Conservation (phyloP, 129 eudicot genomes). For the Scalesia atractyloides region DNA sequence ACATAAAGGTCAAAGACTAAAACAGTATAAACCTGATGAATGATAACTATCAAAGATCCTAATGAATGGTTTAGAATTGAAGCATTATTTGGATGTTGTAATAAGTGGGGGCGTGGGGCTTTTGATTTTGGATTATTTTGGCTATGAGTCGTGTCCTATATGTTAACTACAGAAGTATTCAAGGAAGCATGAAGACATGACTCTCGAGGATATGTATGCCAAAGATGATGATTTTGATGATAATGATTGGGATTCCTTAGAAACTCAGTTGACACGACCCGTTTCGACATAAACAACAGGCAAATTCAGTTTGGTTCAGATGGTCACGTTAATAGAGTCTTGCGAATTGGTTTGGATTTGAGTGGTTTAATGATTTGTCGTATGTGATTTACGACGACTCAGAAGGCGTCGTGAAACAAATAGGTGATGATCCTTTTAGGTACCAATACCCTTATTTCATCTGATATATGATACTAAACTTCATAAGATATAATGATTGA, state of each 20-base stretch:
- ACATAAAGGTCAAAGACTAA: constrained; percentile 8
- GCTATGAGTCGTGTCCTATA: constrained; percentile 3
- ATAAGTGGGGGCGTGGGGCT: constrained; percentile 15
- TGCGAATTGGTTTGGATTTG: constrained; percentile 65
- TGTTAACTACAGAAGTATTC: constrained; percentile 52
- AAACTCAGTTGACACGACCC: constrained; percentile 25
- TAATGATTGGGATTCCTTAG: constrained; percentile 87
- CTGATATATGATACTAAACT: background rate
- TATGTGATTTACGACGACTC: constrained; percentile 58
- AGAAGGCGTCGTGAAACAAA: constrained; percentile 52
- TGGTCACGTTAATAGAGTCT: background rate
- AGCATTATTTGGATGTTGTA: constrained; percentile 19
- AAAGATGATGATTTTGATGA: constrained; percentile 64
- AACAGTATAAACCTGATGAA: constrained; percentile 5
- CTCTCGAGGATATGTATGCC: constrained; percentile 66
- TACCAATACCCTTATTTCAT: constrained; percentile 2
- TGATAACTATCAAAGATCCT: background rate
- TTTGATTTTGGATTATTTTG: constrained; percentile 2
- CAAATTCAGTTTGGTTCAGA: too few relatives aligned
- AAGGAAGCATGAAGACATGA: constrained; percentile 59
- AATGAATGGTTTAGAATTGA: too few relatives aligned
- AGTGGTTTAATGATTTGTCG: constrained; percentile 46
- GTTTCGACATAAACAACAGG: too few relatives aligned
- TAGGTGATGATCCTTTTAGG: constrained; percentile 75
- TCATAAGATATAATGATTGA: background rate